Evolutionary conservation across 108 stramenopile species (phyloP).

Genomic region (Mediolabrus comicus): DNA sequence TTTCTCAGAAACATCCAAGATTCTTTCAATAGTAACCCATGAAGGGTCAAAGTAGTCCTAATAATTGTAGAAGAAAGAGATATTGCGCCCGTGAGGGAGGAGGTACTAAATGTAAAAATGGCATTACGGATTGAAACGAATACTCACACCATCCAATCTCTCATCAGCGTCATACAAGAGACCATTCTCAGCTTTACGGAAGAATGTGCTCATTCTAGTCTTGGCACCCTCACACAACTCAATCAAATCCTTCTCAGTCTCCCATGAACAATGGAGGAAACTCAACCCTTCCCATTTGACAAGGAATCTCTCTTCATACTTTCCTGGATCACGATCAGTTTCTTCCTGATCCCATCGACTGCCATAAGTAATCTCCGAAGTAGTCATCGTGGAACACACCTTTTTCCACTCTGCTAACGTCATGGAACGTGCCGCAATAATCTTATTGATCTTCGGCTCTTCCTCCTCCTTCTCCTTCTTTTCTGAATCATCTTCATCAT

Average conservation of each 20-base stretch:
- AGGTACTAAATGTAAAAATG: background rate
- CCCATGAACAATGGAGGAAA: slow-evolving; percentile 86
- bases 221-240: slow-evolving; percentile 73
- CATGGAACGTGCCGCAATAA: slow-evolving; percentile 63
- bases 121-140: background rate
- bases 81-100: background rate
- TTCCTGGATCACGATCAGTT: slow-evolving; percentile 26
- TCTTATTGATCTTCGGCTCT: slow-evolving; percentile 67
- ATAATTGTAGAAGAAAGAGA: too few species aligned
- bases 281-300: slow-evolving; percentile 81
- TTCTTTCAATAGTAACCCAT: slow-evolving; percentile 74
- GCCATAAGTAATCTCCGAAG: slow-evolving; percentile 81
- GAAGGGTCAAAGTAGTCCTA: slow-evolving; percentile 87
- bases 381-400: slow-evolving; percentile 65
- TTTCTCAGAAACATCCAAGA: slow-evolving; percentile 56
- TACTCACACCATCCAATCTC: slow-evolving; percentile 78
- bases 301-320: slow-evolving; percentile 80
- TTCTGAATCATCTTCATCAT: slow-evolving; percentile 23
- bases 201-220: slow-evolving; percentile 67
- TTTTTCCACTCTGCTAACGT: slow-evolving; percentile 62
- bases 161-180: slow-evolving; percentile 72
- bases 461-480: slow-evolving; percentile 65
- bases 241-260: slow-evolving; percentile 77
- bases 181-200: slow-evolving; percentile 67
- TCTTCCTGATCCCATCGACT: slow-evolving; percentile 72